Base-by-base conservation (phyloP, 2,329 filamentous ascomycete species). In the Aspergillus candidus region DNA sequence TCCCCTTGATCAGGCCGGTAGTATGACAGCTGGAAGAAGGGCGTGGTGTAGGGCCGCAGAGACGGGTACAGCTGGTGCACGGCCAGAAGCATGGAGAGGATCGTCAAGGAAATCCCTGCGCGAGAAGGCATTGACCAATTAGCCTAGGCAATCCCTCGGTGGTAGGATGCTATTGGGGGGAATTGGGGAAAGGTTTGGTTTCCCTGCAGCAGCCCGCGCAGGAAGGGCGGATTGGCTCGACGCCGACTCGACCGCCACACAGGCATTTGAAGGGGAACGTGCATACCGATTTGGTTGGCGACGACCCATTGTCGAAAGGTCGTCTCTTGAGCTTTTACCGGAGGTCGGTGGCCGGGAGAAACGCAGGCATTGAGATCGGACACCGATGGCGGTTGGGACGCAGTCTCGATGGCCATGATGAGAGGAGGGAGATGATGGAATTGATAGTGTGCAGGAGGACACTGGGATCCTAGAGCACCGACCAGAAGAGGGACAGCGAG, bases 21-120 rank as follows among this genome's bases (percentile, higher is more conserved):
- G 72, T 97, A 93, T 46, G 87, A 90, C 46, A 96, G 78, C 44
- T 81, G 78, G 70, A 94, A 89, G 74, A 95, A 95, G 56, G 90
- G 93, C 59, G 78, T 76, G n/a, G 89, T 94, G 59, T 86, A 82
- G 41, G 78, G 73, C 52, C 88, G 81, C 38, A 89, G 81, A 58
- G 83, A 84, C 40, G 91, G 89, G 63, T 95, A 88, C 61, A 84
- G 83, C 57, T 83, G 72, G 71, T 96, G 88, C 44, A 87, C 82
- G 52, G 94, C 80, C 64, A 85, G 81, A 52, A 96, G 80, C 53
- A 94, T 82, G 45, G 88, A 80, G 52, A 96, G 74, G 46, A 93
- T 82, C 65, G 94, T 95, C 66, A 93, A 77, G 11, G 88, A 88
- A 54, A 96, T 80, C 48, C 88, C 89, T 89, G 57, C 32, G 22